Evolutionary conservation across 2,329 filamentous ascomycete species (phyloP), one percentile per base, ranked within the genome.

Genomic region (Aureobasidium zeae): DNA sequence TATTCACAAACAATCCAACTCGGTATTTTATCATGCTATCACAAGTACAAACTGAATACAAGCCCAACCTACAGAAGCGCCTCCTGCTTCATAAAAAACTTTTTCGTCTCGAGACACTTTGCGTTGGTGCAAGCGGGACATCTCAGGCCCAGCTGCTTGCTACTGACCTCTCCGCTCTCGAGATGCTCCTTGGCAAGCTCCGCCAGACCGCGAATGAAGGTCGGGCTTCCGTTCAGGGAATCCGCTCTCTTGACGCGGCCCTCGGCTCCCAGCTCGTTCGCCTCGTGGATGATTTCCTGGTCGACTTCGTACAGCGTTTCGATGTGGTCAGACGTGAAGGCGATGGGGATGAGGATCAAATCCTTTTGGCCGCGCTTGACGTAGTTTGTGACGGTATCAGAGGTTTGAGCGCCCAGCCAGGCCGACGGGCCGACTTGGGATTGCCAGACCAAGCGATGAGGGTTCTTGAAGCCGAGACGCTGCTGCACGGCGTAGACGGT

Each of bases 261-360:
- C 13, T 71, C 65, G 0, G 79, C 82, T 22, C 88, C 86, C 0
- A 76, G 67, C 56, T 84, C 77, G 11, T 83, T 79, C 1, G 76
- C 86, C 63, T 94, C 88, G 46, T 86, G 83, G 57, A 98, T 96
- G 28, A 98, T 86, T 65, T 98, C 91, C 55, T 86, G 73, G 61
- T 98, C 91, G 41, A 98, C 70, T 63, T 98, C 91, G 61, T 82
- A 96, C 1, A 98, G 71, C 0, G 91, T 98, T 67, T 98, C 91
- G 53, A 98, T 98, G 60, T 98, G 91, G 57, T 98, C 91, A n/a
- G 86, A 94, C 0, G 91, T 98, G 61, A 98, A 98, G 5, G 91
- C 91, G 52, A 98, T 93, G 0, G 91, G 91, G 45, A 98, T 86
- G 5, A 98, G 72, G 1, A 95, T 72, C 44, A 98, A 72, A 58